phyloP scores from a whole-genome alignment of 1,284 basidiomycete species.

The Boletus smithii region DNA sequence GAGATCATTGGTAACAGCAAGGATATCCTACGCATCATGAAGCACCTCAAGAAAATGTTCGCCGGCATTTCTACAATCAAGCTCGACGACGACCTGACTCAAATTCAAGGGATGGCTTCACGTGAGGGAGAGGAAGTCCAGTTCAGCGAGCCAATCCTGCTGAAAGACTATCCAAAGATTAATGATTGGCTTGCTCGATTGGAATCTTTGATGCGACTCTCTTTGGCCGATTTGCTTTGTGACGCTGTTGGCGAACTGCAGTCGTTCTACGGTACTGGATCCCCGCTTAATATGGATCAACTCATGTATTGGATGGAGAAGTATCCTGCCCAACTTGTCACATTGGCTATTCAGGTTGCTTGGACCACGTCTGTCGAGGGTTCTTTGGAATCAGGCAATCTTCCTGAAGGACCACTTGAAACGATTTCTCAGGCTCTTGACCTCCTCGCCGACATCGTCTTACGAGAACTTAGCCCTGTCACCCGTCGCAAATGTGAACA shows the following conservation, averaged over 20 bases:
- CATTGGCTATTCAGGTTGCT: slow-evolving; percentile 88
- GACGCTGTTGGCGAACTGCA: slow-evolving; percentile 79
- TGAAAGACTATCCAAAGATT: slow-evolving; percentile 95
- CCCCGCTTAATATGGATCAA: slow-evolving; percentile 53
- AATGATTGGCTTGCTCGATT: slow-evolving; percentile 97
- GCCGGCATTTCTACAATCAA: slow-evolving; percentile 90
- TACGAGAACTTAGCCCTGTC: slow-evolving; percentile 84
- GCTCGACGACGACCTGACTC: slow-evolving; percentile 85
- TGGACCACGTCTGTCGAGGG: slow-evolving; percentile 89
- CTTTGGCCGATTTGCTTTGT: slow-evolving; percentile 80
- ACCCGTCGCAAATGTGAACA: slow-evolving; percentile 98
- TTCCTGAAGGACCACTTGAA: slow-evolving; percentile 68
- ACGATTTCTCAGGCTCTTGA: slow-evolving; percentile 85
- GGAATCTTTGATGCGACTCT: slow-evolving; percentile 92
- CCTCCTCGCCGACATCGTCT: slow-evolving; percentile 91
- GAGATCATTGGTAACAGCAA: slow-evolving; percentile 99
- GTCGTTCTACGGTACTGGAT: slow-evolving; percentile 71
- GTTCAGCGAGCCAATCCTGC: slow-evolving; percentile 79
- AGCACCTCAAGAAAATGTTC: slow-evolving; percentile 99
- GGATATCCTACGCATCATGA: slow-evolving; percentile 95
- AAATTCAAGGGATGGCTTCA: slow-evolving; percentile 89
- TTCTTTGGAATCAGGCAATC: slow-evolving; percentile 55
- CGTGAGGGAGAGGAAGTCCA: slow-evolving; percentile 91
- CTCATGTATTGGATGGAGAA: slow-evolving; percentile 90
- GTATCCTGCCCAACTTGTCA: slow-evolving; percentile 94